A percentile compares a stretch with the other conserved stretches of the same genome.
Evolutionary conservation across 1,139 yeast genomes (phyloP).

Genomic region (Candida glucosophila): DNA sequence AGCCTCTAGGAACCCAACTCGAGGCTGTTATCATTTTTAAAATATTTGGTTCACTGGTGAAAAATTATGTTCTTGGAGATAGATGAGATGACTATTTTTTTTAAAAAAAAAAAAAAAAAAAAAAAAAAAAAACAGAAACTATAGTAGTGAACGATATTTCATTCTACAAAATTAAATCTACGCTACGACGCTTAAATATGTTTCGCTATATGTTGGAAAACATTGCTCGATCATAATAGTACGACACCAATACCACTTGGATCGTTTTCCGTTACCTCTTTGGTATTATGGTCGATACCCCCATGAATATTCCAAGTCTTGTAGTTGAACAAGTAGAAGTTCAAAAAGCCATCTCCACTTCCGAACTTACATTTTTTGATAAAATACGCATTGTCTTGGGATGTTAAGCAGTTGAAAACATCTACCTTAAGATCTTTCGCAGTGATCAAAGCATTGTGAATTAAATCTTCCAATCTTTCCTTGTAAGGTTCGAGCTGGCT

Average conservation of each 20-base stretch:
- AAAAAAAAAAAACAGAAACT: too few species aligned
- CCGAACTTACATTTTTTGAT: constrained; percentile 82
- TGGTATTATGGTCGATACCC: constrained; percentile 53
- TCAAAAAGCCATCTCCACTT: constrained; percentile 85
- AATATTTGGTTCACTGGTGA: too few species aligned
- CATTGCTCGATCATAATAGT: constrained; percentile 45
- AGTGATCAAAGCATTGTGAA: constrained; percentile 70
- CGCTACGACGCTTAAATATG: too few species aligned
- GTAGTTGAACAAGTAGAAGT: constrained; percentile 88
- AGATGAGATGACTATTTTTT: too few species aligned
- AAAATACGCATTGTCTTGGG: constrained; percentile 83
- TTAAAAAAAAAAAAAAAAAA: too few species aligned
- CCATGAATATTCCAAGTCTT: constrained; percentile 73
- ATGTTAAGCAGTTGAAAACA: constrained; percentile 86
- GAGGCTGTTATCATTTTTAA: constrained; percentile 93
- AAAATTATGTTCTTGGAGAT: too few species aligned
- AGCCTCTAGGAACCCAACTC: constrained; percentile 95
- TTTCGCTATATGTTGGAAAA: too few species aligned
- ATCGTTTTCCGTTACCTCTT: constrained; percentile 40
- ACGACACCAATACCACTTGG: constrained; percentile 88
- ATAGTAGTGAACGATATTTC: too few species aligned
- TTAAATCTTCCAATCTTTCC: constrained; percentile 50
- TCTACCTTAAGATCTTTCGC: constrained; percentile 66
- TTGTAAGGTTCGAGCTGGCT: constrained; percentile 27
- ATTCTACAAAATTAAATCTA: too few species aligned